phyloP scores from a whole-genome alignment of 2,329 filamentous ascomycete species.

The Amauroascus verrucosus region DNA sequence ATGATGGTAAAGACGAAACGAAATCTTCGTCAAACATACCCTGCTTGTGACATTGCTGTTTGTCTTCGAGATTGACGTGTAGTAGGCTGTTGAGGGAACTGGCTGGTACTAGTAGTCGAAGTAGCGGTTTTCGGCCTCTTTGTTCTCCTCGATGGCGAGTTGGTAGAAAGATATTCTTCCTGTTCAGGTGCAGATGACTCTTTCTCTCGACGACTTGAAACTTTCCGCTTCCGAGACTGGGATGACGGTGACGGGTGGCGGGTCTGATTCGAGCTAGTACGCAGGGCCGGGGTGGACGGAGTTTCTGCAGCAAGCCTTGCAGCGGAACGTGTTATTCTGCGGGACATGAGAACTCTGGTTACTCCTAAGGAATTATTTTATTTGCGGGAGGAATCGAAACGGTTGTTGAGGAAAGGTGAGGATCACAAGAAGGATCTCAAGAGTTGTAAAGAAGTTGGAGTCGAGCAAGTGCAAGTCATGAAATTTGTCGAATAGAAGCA shows the following conservation, averaged over 20 bases:
- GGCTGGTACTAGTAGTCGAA: constrained; percentile 29
- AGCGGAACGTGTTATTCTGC: constrained; percentile 91
- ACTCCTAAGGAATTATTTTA: constrained; percentile 3
- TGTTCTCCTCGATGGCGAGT: constrained; percentile 44
- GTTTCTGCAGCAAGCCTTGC: constrained; percentile 67
- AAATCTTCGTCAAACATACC: constrained; percentile 25
- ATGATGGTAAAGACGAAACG: constrained; percentile 7
- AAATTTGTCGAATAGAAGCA: background rate
- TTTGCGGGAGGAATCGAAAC: background rate
- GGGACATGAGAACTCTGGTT: constrained; percentile 68
- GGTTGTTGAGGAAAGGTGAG: constrained; percentile 1
- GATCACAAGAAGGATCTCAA: constrained; percentile 14
- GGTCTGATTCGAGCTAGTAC: constrained; percentile 31
- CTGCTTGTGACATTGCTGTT: constrained; percentile 34
- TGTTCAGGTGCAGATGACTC: constrained; percentile 20
- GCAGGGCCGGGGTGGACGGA: constrained; percentile 36
- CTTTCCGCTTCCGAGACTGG: constrained; percentile 67
- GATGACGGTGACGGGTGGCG: constrained; percentile 36
- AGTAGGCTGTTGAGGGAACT: constrained; percentile 29
- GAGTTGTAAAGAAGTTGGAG: background rate
- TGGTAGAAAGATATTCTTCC: background rate
- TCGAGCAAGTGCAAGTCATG: background rate
- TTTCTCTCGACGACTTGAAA: constrained; percentile 40
- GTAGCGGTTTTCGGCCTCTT: constrained; percentile 62
- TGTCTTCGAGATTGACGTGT: constrained; percentile 37